phyloP scores from a whole-genome alignment of 441 rosid genomes.

The Melianthus villosus region DNA sequence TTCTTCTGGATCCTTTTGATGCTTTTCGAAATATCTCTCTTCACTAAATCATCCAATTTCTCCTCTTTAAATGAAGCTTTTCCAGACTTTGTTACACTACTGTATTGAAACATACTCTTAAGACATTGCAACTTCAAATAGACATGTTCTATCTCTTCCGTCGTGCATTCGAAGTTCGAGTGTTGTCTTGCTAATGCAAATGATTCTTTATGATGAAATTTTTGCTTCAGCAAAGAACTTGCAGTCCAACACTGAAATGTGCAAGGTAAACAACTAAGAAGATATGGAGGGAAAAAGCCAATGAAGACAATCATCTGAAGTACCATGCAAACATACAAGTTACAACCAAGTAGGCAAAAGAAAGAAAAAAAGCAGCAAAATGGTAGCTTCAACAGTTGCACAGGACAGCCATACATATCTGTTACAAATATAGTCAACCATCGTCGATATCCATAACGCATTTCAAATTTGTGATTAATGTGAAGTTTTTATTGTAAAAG shows the following conservation, averaged over 20 bases:
- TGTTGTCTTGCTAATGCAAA: slow-evolving; percentile 46
- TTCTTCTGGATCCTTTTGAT: slow-evolving; percentile 33
- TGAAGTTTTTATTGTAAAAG: too few species aligned
- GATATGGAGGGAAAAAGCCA: background rate
- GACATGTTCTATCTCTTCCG: slow-evolving; percentile 42
- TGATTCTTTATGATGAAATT: slow-evolving; percentile 47
- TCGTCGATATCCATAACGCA: too few species aligned
- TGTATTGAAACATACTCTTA: slow-evolving; percentile 40
- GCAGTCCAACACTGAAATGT: slow-evolving; percentile 61
- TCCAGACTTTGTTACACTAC: slow-evolving; percentile 15
- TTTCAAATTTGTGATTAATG: too few species aligned
- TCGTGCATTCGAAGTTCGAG: slow-evolving; percentile 47
- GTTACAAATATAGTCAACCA: too few species aligned
- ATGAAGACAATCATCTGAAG: background rate
- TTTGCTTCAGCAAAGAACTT: slow-evolving; percentile 50
- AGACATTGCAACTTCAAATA: slow-evolving; percentile 39
- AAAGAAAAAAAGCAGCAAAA: background rate
- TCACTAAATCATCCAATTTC: slow-evolving; percentile 15
- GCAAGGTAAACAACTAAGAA: background rate
- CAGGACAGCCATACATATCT: too few species aligned
- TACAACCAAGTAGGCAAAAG: background rate
- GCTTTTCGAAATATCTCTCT: slow-evolving; percentile 32
- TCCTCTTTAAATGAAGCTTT: slow-evolving; percentile 13
- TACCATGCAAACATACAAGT: background rate
- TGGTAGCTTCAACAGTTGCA: background rate